Base-by-base conservation (phyloP, 2,329 filamentous ascomycete species). In the Alternaria infectoria region DNA sequence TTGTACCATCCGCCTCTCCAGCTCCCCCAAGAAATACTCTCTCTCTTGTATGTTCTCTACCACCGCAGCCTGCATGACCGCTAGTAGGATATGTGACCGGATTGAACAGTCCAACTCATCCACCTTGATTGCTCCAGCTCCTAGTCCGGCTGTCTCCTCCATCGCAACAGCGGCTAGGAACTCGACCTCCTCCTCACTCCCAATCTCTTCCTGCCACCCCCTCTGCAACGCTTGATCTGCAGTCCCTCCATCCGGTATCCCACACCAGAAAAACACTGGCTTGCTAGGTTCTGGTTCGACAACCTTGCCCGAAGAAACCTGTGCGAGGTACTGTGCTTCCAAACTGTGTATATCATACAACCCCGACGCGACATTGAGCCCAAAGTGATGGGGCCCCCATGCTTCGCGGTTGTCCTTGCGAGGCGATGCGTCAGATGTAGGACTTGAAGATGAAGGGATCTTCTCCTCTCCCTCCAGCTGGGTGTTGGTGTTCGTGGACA, bases 261-360 rank as follows among this genome's bases (percentile, higher is more conserved):
- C 46, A 49, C 46, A 49, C 46, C 46, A 49, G 46, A 49, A 49
- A 28, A 49, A 49, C 46, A 28, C 46, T 17, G 46, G 46, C 46
- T 28, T 49, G 46, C 46, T 49, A 49, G 46, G 46, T 49, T 49
- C 46, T 49, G 46, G 25, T 28, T 49, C 46, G 46, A 49, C 46
- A 28, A 49, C 25, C 46, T 49, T 49, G 9, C 46, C 46, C n/a
- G 15, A 28, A 28, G 46, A 26, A 43, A 40, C 51, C 11, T 54
- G 51, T 40, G 32, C 51, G 51, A 54, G 51, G 23, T 54, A 54
- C 36, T 54, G 23, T 54, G 51, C 55, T 50, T 57, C 55, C 44
- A 57, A 50, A 57, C 55, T 57, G 45, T 57, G 45, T 57, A 57
- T 57, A 40, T 57, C 45, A 57, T 57, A 57, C 28, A 57, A 57